These are phyloP conservation scores for Tulasnella sp. DNA, from an alignment of 768 basidiomycete genomes.

Conservation along the genomic window DNA sequence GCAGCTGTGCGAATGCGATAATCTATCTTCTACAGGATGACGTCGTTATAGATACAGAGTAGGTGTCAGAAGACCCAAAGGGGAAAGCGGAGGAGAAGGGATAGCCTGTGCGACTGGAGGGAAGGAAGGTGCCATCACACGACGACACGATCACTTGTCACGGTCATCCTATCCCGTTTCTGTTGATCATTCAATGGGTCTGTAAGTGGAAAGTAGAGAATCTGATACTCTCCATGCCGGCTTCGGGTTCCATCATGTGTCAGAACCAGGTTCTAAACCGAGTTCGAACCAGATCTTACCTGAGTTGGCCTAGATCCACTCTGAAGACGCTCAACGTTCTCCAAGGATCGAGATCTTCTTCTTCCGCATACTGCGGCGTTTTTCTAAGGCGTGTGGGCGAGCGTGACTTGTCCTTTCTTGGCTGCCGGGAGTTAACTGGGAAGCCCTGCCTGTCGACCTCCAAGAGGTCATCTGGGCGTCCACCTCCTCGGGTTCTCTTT, in stretches of 20 bases:
- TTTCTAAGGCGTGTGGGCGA: background rate
- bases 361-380: background rate
- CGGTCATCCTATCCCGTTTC: slow-evolving; percentile 41
- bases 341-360: slow-evolving; percentile 27
- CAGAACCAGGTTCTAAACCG: background rate
- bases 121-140: background rate
- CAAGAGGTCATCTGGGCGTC: background rate
- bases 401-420: background rate
- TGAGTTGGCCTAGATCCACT: slow-evolving; percentile 37
- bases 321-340: slow-evolving; percentile 44
- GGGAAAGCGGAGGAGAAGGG: background rate
- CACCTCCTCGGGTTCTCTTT: background rate
- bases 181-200: slow-evolving; percentile 52
- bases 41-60: background rate
- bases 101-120: background rate
- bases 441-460: background rate
- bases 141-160: slow-evolving; percentile 43
- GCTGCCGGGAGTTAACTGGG: background rate
- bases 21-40: background rate
- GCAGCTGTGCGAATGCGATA: background rate
- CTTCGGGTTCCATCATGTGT: slow-evolving; percentile 30
- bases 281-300: slow-evolving; percentile 31
- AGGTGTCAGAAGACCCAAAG: background rate
- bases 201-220: slow-evolving; percentile 72
- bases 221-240: slow-evolving; percentile 59